Conservation (phyloP, 108 stramenopile genomes). For the Nitzschia putrida region DNA sequence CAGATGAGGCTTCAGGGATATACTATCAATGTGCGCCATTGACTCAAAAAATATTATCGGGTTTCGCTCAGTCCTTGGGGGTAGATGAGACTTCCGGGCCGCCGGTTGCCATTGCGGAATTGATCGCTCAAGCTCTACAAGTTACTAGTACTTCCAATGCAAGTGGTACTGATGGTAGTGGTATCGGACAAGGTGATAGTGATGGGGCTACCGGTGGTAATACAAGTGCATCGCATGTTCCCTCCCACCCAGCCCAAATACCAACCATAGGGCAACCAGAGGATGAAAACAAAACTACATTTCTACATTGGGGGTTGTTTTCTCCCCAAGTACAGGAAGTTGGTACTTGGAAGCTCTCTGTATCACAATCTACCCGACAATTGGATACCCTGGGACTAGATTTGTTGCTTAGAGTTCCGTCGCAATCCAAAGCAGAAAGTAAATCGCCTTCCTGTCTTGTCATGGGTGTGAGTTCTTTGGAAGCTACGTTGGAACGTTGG, state of each 20-base stretch:
- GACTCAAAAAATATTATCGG: background rate
- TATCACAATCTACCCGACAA: background rate
- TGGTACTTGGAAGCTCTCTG: background rate
- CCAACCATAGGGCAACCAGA: background rate
- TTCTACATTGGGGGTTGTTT: background rate
- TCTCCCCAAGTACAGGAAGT: constrained; percentile 1
- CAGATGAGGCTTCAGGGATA: background rate
- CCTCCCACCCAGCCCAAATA: background rate
- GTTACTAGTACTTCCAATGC: too few species aligned
- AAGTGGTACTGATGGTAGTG: background rate
- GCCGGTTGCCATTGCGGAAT: constrained; percentile 6
- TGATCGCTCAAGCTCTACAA: constrained; percentile 4
- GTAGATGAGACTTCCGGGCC: constrained; percentile 2
- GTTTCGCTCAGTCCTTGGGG: background rate
- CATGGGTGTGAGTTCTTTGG: too few species aligned
- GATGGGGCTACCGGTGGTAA: background rate
- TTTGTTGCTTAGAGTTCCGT: background rate
- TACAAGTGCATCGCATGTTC: too few species aligned
- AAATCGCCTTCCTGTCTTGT: too few species aligned
- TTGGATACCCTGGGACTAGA: constrained; percentile 2
- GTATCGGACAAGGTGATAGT: background rate
- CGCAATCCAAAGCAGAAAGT: too few species aligned
- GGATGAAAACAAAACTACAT: background rate
- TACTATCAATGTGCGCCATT: constrained; percentile 10
- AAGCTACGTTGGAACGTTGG: too few species aligned